Percentiles rank a stretch among this genome's conserved stretches.
Evolutionary conservation across 805 yeast genomes (phyloP).

Genomic region (Candida adriatica): DNA sequence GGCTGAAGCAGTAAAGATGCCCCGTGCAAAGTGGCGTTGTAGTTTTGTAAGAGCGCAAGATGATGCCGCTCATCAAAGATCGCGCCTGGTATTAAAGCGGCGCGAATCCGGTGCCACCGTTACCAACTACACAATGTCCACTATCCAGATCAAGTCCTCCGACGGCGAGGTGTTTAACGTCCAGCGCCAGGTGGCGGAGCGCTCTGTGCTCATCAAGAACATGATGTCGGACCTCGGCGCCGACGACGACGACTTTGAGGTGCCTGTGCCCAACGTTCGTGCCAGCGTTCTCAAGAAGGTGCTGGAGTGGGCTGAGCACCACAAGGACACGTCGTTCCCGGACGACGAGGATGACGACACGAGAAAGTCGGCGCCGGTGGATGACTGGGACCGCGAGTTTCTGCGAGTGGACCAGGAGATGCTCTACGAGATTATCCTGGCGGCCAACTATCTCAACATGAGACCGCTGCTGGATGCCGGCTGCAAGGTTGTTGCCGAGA

Average conservation of each 20-base stretch:
- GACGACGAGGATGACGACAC: conserved; percentile 81
- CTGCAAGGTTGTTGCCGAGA: conserved; percentile 75
- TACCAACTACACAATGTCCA: conserved; percentile 22
- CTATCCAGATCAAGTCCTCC: conserved; percentile 58
- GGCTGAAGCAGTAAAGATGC: too few relatives aligned
- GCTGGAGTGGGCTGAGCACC: conserved; percentile 96
- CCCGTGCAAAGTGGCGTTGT: too few relatives aligned
- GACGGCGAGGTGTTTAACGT: conserved; percentile 78
- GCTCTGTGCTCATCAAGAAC: conserved; percentile 78
- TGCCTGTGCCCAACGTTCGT: conserved; percentile 88
- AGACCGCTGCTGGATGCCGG: conserved; percentile 72
- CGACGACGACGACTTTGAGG: conserved; percentile 64
- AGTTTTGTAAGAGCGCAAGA: too few relatives aligned
- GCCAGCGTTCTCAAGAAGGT: conserved; percentile 83
- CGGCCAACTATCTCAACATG: conserved; percentile 75
- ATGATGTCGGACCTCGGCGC: conserved; percentile 68
- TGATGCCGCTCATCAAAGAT: background rate
- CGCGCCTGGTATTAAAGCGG: background rate
- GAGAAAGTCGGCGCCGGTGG: conserved; percentile 84
- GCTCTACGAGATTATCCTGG: conserved; percentile 73
- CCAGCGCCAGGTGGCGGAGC: conserved; percentile 76
- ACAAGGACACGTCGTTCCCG: conserved; percentile 70
- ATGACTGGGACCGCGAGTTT: conserved; percentile 93
- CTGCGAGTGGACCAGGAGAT: conserved; percentile 89
- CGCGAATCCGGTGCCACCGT: background rate